Base-by-base conservation (phyloP, 768 basidiomycete species). In the Chalciporus piperatus region DNA sequence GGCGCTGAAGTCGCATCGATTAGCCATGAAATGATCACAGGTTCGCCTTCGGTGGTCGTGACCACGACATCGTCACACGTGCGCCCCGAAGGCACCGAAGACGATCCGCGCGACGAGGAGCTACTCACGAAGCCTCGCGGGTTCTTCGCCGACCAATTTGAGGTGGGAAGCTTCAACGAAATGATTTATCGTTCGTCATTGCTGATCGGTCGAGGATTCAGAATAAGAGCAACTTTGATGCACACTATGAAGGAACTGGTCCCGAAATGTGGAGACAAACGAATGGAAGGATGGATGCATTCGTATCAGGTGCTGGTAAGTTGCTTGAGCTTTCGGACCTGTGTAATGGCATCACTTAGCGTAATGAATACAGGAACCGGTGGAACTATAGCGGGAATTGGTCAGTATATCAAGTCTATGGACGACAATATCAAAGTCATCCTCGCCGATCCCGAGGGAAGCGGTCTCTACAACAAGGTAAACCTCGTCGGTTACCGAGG, bases 101-200 rank as follows among this genome's bases (percentile, higher is more conserved):
- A 65, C 16, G 71, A 70, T 23, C 70, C 69, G 19, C 56, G 69
- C 30, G 73, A 78, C 3, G 74, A 72, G 41, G 75, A 78, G 38
- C 68, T 80, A 20, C 54, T 72, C 16, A 68, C 61, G 45, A 76
- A 77, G 60, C 87, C 89, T 3, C 75, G 89, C 55, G 96, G 94
- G 0, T 89, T 87, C 71, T 99, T 98, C 61, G 92, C 93, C 4
- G 93, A 99, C 66, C 97, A 99, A 70, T 98, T 99, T 52, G 96
- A 98, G 70, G 82, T 81, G 45, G 11, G 37, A 3, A 14, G 22
- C 41, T 4, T 27, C 1, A 10, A 6, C 17, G n/a, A 33, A 35
- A 37, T 30, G 51, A 12, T 16, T 41, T 13, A 13, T 14, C 14
- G 22, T 27, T 7, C 14, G 9, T 14, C 16, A 5, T 38, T 10